Base-by-base conservation (phyloP, 2,329 filamentous ascomycete genomes). In the Tolypocladium album region DNA sequence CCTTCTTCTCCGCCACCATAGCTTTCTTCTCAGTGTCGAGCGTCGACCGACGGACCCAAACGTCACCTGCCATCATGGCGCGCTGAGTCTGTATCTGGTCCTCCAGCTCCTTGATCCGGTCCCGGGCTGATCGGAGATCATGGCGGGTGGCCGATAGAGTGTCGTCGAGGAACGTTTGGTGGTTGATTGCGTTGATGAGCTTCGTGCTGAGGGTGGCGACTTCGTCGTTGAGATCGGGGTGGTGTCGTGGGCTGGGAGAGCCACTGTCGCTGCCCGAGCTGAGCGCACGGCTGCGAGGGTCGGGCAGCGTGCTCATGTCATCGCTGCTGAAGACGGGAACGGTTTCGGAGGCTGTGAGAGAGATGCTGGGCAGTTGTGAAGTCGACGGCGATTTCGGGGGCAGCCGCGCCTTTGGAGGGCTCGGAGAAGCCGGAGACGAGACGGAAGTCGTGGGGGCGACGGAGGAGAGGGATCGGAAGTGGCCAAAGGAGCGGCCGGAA, bases 141-240 rank as follows among this genome's bases (percentile, higher is more conserved):
- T 92, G 88, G 43, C 92, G 85, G 20, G 92, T 89, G 58, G 86
- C 86, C 57, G 90, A 88, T 22, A 99, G 79, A 13, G 86, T 89
- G 73, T 99, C 94, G 73, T 97, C 94, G 53, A 99, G 82, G 27
- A 84, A 87, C 9, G 92, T 97, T 74, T 97, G 92, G 73, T 96
- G 89, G 71, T 99, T 99, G 75, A 99, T 97, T 53, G 94, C 93
- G 70, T 94, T 93, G 67, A 99, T 93, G 64, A 99, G 85, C 74
- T 99, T 99, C 56, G 92, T 93, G 75, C 92, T 97, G 39, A 99
- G 79, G 8, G 90, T 86, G 9, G 93, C 90, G 36, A 99, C 90
- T 74, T 97, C 94, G 61, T 83, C 78, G 64, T 81, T 81, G 27
- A 86, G 75, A 60, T 84, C 83, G 6, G 82, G 81, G 62, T 84